phyloP scores from a whole-genome alignment of 768 basidiomycete species.

The Leccinum aurantiacum region DNA sequence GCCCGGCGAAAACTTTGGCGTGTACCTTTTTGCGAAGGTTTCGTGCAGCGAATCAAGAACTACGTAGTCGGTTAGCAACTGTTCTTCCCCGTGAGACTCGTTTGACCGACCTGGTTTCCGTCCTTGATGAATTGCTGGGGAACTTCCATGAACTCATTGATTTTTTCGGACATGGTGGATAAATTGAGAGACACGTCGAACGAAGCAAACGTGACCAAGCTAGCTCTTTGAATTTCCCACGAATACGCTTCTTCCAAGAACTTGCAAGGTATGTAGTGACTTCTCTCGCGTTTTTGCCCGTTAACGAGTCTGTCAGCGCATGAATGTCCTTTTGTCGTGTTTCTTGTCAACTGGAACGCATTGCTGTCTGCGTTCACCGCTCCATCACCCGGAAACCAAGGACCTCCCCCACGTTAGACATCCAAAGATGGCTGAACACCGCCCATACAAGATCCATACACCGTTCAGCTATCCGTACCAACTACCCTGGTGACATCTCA shows the following conservation, averaged over 20 bases:
- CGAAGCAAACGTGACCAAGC: constrained; percentile 31
- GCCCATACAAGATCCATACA: constrained; percentile 11
- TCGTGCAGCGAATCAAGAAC: constrained; percentile 98
- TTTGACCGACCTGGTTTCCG: constrained; percentile 76
- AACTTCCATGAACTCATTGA: constrained; percentile 87
- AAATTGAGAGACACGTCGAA: constrained; percentile 16
- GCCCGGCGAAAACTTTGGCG: not conserved
- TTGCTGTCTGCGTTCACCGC: constrained; percentile 28
- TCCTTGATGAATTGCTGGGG: constrained; percentile 92
- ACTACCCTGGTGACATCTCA: constrained; percentile 8
- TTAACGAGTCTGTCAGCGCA: constrained; percentile 35
- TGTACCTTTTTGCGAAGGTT: constrained; percentile 91
- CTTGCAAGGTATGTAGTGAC: not conserved
- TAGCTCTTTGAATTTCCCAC: constrained; percentile 25
- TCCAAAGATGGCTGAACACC: constrained; percentile 24
- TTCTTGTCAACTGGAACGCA: constrained; percentile 34
- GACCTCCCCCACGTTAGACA: constrained; percentile 10
- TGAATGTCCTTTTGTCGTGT: constrained; percentile 60
- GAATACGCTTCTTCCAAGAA: constrained; percentile 10
- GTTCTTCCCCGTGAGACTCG: not conserved
- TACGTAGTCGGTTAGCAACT: constrained; percentile 33
- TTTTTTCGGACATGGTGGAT: constrained; percentile 79
- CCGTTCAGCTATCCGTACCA: not conserved
- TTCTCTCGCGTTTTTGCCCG: constrained; percentile 13
- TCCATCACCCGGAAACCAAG: constrained; percentile 17